Conservation (phyloP, 768 basidiomycete species). For the Collybia mongolica region DNA sequence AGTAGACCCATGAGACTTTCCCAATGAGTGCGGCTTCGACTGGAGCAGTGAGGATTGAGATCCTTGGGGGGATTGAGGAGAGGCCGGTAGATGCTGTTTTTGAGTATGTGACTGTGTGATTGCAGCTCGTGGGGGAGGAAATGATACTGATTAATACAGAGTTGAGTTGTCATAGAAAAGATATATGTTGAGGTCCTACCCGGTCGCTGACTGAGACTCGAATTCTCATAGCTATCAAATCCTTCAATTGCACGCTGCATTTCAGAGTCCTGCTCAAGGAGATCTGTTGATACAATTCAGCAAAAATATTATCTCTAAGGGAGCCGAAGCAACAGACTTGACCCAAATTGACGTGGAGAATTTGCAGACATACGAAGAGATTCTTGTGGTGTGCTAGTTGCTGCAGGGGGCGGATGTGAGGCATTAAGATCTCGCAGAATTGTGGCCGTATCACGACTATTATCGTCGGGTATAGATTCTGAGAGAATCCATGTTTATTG, state of each 20-base stretch:
- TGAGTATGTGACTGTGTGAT: neutral
- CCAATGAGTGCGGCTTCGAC: neutral
- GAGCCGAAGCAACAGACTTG: constrained; percentile 38
- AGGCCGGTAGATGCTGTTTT: neutral
- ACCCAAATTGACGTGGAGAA: constrained; percentile 49
- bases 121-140: constrained; percentile 7
- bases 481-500: neutral
- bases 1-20: neutral
- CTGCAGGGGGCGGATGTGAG: constrained; percentile 42
- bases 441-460: constrained; percentile 37
- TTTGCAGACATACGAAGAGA: constrained; percentile 53
- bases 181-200: constrained; percentile 10
- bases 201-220: constrained; percentile 18
- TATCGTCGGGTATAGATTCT: constrained; percentile 18
- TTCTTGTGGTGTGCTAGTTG: constrained; percentile 55
- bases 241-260: constrained; percentile 66
- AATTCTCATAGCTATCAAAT: constrained; percentile 51
- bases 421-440: constrained; percentile 37
- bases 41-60: neutral
- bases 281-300: constrained; percentile 38
- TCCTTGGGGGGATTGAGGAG: neutral
- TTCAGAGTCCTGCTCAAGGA: constrained; percentile 68
- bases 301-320: neutral
- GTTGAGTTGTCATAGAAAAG: neutral
- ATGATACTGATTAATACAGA: constrained; percentile 11